phyloP scores from a whole-genome alignment of 2,329 filamentous ascomycete genomes.

The Byssochlamys sp. region DNA sequence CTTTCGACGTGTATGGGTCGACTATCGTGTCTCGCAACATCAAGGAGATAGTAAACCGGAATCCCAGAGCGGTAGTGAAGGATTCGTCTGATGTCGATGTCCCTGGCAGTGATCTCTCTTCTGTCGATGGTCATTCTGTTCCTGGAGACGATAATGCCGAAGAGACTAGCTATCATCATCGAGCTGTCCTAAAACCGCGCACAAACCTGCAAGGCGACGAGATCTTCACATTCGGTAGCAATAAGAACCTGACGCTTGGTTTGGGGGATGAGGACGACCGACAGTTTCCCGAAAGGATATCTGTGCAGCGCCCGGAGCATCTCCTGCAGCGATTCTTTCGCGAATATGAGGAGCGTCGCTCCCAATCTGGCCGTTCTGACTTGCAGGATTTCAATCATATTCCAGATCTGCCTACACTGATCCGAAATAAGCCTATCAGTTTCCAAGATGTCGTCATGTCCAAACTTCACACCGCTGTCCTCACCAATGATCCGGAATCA shows the following conservation, averaged over 20 bases:
- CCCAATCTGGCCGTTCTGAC: conserved; percentile 15
- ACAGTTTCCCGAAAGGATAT: conserved; percentile 79
- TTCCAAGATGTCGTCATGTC: conserved; percentile 79
- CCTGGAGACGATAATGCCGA: conserved; percentile 42
- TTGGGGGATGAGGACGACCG: conserved; percentile 93
- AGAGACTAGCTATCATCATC: conserved; percentile 31
- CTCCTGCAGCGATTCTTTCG: conserved; percentile 64
- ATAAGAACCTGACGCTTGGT: conserved; percentile 85
- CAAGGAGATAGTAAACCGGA: conserved; percentile 25
- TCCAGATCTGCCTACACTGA: conserved; percentile 59
- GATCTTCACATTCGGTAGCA: conserved; percentile 87
- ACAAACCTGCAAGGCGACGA: conserved; percentile 60
- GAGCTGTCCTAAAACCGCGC: conserved; percentile 20
- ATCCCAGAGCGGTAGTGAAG: conserved; percentile 25
- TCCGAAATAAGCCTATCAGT: conserved; percentile 61
- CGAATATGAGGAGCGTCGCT: conserved; percentile 47
- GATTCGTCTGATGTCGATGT: conserved; percentile 36
- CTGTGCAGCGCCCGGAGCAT: conserved; percentile 65
- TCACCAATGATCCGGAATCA: conserved; percentile 76
- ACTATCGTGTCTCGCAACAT: conserved; percentile 74
- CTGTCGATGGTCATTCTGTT: conserved; percentile 17
- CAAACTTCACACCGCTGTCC: conserved; percentile 79
- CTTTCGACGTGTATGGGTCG: conserved; percentile 82
- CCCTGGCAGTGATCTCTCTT: conserved; percentile 24
- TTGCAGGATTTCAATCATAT: conserved; percentile 25